Evolutionary conservation across 768 basidiomycete genomes (phyloP).

Genomic region (Psilocybe tampanensis): DNA sequence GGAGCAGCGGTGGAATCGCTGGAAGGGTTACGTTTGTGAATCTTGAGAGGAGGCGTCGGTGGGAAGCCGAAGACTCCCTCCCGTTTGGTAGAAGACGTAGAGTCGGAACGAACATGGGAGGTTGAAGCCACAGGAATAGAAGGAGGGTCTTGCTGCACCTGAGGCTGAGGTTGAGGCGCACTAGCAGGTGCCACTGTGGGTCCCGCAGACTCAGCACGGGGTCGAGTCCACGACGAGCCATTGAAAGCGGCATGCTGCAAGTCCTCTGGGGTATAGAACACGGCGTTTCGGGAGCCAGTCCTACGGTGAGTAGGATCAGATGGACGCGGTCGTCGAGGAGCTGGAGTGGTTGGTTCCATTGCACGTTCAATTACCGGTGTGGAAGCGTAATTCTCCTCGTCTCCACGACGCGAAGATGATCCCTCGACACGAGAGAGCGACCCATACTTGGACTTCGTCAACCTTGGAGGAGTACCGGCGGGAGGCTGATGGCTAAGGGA

Average conservation of each 20-base stretch:
- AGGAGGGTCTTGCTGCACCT: too few relatives aligned
- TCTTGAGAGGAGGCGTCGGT: not conserved
- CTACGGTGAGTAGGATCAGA: not conserved
- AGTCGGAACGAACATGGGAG: not conserved
- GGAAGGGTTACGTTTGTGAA: not conserved
- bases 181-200: not conserved
- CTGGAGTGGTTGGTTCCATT: not conserved
- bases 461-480: not conserved
- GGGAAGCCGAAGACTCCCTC: not conserved
- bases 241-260: not conserved
- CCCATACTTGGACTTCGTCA: not conserved
- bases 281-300: not conserved
- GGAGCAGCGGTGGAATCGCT: not conserved
- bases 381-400: not conserved
- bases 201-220: not conserved
- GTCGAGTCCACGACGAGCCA: not conserved
- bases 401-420: not conserved
- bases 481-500: not conserved
- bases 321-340: not conserved
- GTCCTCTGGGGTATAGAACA: not conserved
- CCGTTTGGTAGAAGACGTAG: not conserved
- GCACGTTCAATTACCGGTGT: not conserved
- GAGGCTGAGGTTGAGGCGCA: too few relatives aligned
- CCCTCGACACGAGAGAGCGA: not conserved
- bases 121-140: not conserved